Evolutionary conservation across 805 yeast species (phyloP).

Genomic region (Henningerozyma blattae): DNA sequence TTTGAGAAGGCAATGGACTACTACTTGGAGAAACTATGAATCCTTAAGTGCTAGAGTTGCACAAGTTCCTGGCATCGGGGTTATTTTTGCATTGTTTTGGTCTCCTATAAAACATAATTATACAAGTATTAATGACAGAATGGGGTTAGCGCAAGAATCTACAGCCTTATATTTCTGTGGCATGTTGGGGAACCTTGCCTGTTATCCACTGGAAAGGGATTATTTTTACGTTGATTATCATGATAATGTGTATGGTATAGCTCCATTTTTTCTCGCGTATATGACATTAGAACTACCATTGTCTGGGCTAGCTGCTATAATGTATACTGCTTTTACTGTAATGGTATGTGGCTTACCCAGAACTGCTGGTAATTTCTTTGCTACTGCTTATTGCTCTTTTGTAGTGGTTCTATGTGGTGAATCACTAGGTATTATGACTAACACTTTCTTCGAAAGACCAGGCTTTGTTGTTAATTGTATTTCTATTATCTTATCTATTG

Average conservation of each 20-base stretch:
- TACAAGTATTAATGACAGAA: slow-evolving; percentile 48
- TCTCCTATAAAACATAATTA: slow-evolving; percentile 39
- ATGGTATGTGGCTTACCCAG: slow-evolving; percentile 66
- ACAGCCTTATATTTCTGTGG: slow-evolving; percentile 68
- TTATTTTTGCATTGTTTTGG: slow-evolving; percentile 56
- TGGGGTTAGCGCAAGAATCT: slow-evolving; percentile 68
- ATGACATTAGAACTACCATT: slow-evolving; percentile 23
- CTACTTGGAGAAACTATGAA: slow-evolving; percentile 40
- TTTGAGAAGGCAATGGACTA: slow-evolving; percentile 27
- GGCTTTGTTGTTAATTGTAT: slow-evolving; percentile 74
- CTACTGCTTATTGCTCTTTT: slow-evolving; percentile 42
- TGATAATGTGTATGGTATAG: slow-evolving; percentile 57
- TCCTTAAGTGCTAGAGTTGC: slow-evolving; percentile 50
- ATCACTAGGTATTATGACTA: slow-evolving; percentile 70
- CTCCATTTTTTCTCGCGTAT: slow-evolving; percentile 41
- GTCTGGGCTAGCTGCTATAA: slow-evolving; percentile 31
- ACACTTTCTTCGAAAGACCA: slow-evolving; percentile 57
- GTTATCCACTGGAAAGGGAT: slow-evolving; percentile 63
- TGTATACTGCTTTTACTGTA: slow-evolving; percentile 52
- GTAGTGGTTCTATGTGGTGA: slow-evolving; percentile 66
- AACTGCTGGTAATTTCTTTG: slow-evolving; percentile 53
- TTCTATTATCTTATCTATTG: slow-evolving; percentile 53
- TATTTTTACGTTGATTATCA: slow-evolving; percentile 69
- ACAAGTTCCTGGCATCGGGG: slow-evolving; percentile 53
- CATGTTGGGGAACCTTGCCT: slow-evolving; percentile 62